Conservation (phyloP, 192 early-diverging fungal species). For the Coemansia sp. region DNA sequence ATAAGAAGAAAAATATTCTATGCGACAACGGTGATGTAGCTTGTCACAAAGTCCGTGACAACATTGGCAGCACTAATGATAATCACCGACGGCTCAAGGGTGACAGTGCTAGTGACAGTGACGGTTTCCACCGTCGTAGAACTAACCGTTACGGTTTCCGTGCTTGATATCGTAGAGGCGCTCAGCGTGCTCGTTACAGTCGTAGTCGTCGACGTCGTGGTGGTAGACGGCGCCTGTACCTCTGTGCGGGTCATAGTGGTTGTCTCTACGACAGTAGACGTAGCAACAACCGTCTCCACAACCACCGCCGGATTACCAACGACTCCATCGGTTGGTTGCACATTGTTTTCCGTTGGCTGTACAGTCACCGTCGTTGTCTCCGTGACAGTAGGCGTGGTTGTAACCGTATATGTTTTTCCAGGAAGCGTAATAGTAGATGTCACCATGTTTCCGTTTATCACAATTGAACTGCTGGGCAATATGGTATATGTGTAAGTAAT, state of each 20-base stretch:
- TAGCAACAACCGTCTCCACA: neutral
- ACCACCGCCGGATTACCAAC: neutral
- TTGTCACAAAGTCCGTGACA: neutral
- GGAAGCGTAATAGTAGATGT: neutral
- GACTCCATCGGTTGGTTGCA: neutral
- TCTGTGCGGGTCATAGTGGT: neutral
- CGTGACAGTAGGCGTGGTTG: constrained; percentile 2
- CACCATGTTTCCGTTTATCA: neutral
- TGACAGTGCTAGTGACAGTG: constrained; percentile 9
- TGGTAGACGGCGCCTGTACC: constrained; percentile 2
- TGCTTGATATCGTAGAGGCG: neutral
- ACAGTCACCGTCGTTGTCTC: neutral
- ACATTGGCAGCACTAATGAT: neutral
- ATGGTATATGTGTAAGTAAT: constrained; percentile 3
- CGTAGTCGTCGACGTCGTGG: constrained; percentile 3
- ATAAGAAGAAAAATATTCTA: neutral
- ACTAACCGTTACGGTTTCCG: neutral
- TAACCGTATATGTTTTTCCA: neutral
- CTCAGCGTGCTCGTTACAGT: constrained; percentile 3
- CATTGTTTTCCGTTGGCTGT: neutral
- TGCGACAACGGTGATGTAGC: neutral
- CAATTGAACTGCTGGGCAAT: neutral
- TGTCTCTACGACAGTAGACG: neutral
- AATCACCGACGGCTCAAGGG: neutral
- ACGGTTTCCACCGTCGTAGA: constrained; percentile 9